Evolutionary conservation across 2,329 filamentous ascomycete genomes (phyloP).

Genomic region (Aspergillus amoenus): DNA sequence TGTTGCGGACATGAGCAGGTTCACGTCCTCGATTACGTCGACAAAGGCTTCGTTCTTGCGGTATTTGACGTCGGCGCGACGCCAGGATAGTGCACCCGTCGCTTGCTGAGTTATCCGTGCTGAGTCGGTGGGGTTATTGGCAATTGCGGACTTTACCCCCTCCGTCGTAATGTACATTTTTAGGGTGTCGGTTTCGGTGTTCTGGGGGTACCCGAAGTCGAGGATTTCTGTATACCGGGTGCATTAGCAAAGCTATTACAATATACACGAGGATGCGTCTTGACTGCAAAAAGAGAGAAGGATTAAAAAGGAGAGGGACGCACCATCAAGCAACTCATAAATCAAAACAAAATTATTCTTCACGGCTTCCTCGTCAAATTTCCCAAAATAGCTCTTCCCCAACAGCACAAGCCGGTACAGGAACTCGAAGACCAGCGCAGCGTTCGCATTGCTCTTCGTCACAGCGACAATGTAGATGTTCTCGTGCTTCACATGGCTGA

Average conservation of each 20-base stretch:
- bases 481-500: conserved; percentile 99
- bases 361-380: conserved; percentile 98
- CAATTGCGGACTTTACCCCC: conserved; percentile 80
- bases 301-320: conserved; percentile 20
- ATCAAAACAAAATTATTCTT: conserved; percentile 99
- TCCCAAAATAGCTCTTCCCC: conserved; percentile 95
- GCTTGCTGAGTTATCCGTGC: conserved; percentile 99
- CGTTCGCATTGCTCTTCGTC: conserved; percentile 99
- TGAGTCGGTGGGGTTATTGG: conserved; percentile 75
- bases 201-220: conserved; percentile 98
- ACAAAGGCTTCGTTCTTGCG: conserved; percentile 99
- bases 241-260: neutral
- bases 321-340: conserved; percentile 93
- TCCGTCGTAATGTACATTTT: conserved; percentile 99
- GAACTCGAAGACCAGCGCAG: conserved; percentile 96
- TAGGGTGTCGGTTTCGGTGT: conserved; percentile 96
- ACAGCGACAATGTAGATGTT: conserved; percentile 98
- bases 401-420: conserved; percentile 87
- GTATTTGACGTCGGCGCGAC: conserved; percentile 96
- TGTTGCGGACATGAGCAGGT: conserved; percentile 97
- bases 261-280: neutral
- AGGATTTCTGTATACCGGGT: conserved; percentile 70
- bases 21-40: conserved; percentile 98
- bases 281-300: neutral
- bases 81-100: conserved; percentile 93